Percentiles rank a stretch among this genome's conserved stretches.
phyloP scores from a whole-genome alignment of 192 early-diverging fungal genomes.

The Rhizophagus sp. region DNA sequence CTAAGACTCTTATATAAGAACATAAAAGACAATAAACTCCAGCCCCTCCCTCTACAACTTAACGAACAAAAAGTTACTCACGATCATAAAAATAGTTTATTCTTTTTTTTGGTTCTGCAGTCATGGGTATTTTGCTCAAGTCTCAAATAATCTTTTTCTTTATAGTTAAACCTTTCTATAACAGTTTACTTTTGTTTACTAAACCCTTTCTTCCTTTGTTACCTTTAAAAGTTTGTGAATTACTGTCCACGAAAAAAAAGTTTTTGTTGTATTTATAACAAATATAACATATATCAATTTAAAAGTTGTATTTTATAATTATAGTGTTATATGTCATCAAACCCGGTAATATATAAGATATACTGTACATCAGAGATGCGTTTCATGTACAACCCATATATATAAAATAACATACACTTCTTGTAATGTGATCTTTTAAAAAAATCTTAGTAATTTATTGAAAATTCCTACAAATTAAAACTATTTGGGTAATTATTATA shows the following conservation, averaged over 20 bases:
- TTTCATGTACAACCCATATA: neutral
- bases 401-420: neutral
- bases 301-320: neutral
- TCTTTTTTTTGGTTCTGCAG: slow-evolving; percentile 53
- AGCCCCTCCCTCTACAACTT: neutral
- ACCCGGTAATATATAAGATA: neutral
- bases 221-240: neutral
- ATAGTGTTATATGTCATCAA: neutral
- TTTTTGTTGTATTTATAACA: neutral
- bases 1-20: neutral
- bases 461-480: no score
- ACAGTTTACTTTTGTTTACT: neutral
- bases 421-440: neutral
- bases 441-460: neutral
- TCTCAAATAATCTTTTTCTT: neutral
- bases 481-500: no score
- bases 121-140: slow-evolving; percentile 35
- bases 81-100: slow-evolving; percentile 67
- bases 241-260: neutral
- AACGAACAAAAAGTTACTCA: slow-evolving; percentile 28
- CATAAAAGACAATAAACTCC: neutral
- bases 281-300: neutral
- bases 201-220: neutral
- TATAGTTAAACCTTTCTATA: neutral
- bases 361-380: neutral